phyloP scores from a whole-genome alignment of 441 rosid species.

The Sinapis alba region DNA sequence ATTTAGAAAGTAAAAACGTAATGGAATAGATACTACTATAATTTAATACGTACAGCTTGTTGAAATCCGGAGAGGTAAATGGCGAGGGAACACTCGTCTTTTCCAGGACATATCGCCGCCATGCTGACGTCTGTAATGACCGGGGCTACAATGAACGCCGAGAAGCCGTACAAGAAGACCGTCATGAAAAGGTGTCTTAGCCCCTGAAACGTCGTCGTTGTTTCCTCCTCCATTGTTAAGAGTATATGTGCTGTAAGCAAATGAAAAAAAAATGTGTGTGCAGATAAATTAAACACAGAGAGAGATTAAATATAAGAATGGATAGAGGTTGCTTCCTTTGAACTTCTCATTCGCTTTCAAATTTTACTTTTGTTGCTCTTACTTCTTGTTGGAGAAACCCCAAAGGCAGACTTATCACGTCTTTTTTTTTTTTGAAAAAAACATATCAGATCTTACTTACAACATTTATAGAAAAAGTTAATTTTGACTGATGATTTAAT shows the following conservation, averaged over 20 bases:
- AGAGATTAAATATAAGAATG: constrained; percentile 6
- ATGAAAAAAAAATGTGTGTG: background rate
- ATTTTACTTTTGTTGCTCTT: constrained; percentile 15
- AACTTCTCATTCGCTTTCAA: constrained; percentile 18
- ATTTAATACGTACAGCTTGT: constrained; percentile 37
- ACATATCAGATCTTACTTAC: background rate
- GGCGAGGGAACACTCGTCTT: constrained; percentile 42
- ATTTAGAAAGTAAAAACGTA: background rate
- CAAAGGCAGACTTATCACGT: background rate
- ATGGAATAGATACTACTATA: background rate
- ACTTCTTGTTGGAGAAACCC: constrained; percentile 32
- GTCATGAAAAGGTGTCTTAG: constrained; percentile 41
- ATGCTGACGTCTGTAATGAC: constrained; percentile 43
- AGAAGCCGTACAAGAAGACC: constrained; percentile 40
- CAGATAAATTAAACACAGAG: background rate
- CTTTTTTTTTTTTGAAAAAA: too few species aligned
- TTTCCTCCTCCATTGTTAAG: constrained; percentile 35
- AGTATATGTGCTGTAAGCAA: constrained; percentile 1
- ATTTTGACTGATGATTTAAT: background rate
- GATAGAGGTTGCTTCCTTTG: constrained; percentile 26
- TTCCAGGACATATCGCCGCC: constrained; percentile 47
- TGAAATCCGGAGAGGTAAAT: constrained; percentile 45
- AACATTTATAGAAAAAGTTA: background rate
- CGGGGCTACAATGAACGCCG: constrained; percentile 39
- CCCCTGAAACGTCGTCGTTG: constrained; percentile 24